A percentile compares a stretch with the other conserved stretches of the same genome.
Evolutionary conservation across 108 stramenopile genomes (phyloP).

Genomic region (Discostella stelligeroides): DNA sequence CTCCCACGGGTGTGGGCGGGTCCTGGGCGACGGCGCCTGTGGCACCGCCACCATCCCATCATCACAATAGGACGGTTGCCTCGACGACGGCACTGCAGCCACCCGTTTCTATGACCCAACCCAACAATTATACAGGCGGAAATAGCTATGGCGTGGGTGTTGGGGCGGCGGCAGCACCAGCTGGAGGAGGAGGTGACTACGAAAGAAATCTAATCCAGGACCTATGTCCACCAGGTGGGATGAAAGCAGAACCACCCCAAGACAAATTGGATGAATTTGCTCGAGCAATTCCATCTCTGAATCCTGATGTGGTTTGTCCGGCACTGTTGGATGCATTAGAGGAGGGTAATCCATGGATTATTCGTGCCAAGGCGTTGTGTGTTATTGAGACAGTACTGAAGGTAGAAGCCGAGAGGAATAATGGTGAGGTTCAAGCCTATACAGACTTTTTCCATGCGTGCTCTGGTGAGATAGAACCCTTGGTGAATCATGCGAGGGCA

Average conservation of each 20-base stretch:
- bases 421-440: constrained; percentile 63
- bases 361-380: constrained; percentile 87
- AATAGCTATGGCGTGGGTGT: constrained; percentile 12
- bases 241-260: constrained; percentile 90
- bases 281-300: constrained; percentile 68
- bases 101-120: constrained; percentile 16
- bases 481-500: constrained; percentile 65
- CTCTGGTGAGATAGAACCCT: constrained; percentile 71
- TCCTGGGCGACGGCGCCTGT: constrained; percentile 40
- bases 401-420: constrained; percentile 37
- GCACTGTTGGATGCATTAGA: constrained; percentile 84
- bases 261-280: constrained; percentile 86
- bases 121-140: constrained; percentile 1
- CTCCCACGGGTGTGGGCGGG: constrained; percentile 42
- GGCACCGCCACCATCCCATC: constrained; percentile 21
- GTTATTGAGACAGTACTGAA: constrained; percentile 79
- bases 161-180: constrained; percentile 17
- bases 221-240: constrained; percentile 93
- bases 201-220: constrained; percentile 91
- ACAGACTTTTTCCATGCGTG: constrained; percentile 86
- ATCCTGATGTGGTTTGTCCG: constrained; percentile 88
- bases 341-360: constrained; percentile 91
- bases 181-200: constrained; percentile 79
- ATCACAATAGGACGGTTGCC: constrained; percentile 31
- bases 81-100: constrained; percentile 25